Conservation (phyloP, 495 filamentous ascomycete species). For the Podospora australis region DNA sequence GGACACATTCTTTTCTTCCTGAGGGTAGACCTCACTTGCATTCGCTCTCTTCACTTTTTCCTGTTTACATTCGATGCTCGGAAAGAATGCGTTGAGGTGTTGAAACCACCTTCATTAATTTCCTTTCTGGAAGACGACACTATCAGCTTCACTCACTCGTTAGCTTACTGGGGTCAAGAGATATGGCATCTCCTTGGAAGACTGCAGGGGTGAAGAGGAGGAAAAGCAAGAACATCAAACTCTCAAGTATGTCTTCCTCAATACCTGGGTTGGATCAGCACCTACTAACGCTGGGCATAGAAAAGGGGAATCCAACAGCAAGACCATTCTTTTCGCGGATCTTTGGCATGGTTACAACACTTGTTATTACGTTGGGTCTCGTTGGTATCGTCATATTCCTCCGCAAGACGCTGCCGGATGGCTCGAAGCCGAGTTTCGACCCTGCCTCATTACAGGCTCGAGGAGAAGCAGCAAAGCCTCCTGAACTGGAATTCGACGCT, state of each 20-base stretch:
- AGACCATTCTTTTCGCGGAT: background rate
- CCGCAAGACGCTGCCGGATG: background rate
- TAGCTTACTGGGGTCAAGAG: background rate
- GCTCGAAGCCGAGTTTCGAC: background rate
- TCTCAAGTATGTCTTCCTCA: background rate
- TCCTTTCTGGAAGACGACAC: background rate
- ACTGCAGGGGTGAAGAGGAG: background rate
- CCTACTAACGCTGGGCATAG: background rate
- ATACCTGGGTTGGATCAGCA: background rate
- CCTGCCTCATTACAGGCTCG: background rate
- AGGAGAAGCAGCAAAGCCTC: background rate
- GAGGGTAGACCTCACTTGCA: background rate
- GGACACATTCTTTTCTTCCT: background rate
- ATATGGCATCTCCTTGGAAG: background rate
- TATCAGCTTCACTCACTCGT: too few relatives aligned
- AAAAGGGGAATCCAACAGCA: slow-evolving; percentile 1
- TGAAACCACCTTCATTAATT: background rate
- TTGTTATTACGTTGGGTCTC: background rate
- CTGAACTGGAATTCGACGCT: background rate
- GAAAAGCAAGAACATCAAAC: slow-evolving; percentile 4
- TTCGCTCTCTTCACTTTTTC: background rate
- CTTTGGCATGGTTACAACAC: background rate
- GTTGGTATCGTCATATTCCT: background rate
- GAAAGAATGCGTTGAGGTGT: too few relatives aligned
- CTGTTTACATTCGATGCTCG: background rate